Base-by-base conservation (phyloP, 2,329 filamentous ascomycete species). In the Pseudogymnoascus sp. region DNA sequence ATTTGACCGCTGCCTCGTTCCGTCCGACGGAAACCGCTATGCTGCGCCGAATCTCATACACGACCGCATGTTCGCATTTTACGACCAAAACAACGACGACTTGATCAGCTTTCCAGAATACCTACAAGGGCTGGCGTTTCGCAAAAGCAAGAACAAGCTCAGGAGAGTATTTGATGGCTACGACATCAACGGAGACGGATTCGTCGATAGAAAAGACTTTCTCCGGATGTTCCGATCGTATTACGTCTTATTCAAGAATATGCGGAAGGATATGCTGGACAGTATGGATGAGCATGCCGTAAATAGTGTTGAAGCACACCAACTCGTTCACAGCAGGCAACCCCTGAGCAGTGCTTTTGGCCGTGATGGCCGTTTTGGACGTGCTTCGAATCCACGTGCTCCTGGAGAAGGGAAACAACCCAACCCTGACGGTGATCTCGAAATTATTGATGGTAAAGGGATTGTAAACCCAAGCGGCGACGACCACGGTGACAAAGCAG, bases 11-110 rank as follows among this genome's bases (percentile, higher is more conserved):
- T 96, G 92, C 68, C 86, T 97, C 64, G 87, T 95, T 6, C 91
- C 91, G 3, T 89, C 89, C n/a, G 90, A 89, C 12, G 89, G 88
- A n/a, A 84, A 86, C 63, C 84, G 88, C 33, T 87, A 91, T 62
- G 85, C 89, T 9, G 83, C 88, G 0, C 91, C 93, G 1, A 97
- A 95, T 72, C 83, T 96, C 12, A 90, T 99, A 64, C 94, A 96
- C 71, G 93, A 99, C 73, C 89, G 94, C 67, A 94, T 97, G 84
- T 99, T 97, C 75, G 85, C 90, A 60, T 97, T 97, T 74, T 99
- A 97, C 74, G 94, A 99, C 75, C 90, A 87, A 33, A 93, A 97
- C 73, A 83, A 85, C 42, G 91, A 99, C 72, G 90, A 89, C 22
- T 79, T 96, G 6, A 97, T 99, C 69, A 90, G 90, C 6, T 97